Base-by-base conservation (phyloP, 441 rosid genomes). In the Populus tomentosa region DNA sequence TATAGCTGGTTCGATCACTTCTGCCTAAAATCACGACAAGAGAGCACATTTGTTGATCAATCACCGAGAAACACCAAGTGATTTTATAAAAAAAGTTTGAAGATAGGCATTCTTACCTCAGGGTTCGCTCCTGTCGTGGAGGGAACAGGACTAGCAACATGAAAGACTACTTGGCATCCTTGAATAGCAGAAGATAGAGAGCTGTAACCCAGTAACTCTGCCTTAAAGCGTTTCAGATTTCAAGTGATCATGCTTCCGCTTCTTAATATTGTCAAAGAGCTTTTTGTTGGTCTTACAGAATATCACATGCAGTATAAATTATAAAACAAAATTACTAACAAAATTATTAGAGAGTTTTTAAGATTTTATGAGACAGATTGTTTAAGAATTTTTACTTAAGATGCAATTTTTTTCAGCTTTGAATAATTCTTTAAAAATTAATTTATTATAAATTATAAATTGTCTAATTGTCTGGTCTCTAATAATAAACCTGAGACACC, bases 81-180 rank as follows among this genome's bases (percentile, higher is more conserved):
- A 30, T 28, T 33, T 33, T 33, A 33, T 33, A 33, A 1, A 33
- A 33, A 33, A 16, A 71, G 14, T 13, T 35, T 53, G 73, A n/a
- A 73, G 67, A 23, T 24, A 3, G 33, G 28, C 28, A 67, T 71
- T 50, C 80, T 72, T 81, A 82, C 98, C 92, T 92, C 87, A 16
- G 94, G 95, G 83, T 90, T 89, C 16, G 80, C 79, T 10, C 85
- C 86, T 74, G 80, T 30, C 76, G 77, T 21, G 66, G 85, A 72
- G 21, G 93, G 92, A 82, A 92, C 90, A 0, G 95, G 97, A 13
- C 78, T 77, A 59, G 94, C 97, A 0, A 89, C 94, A 82, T 92
- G 98, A 75, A 94, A 86, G 50, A 89, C 92, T 4, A 90, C 94
- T 4, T 4, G 66, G 79, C 92, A 94, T 18, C 95, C 95, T 38